Evolutionary conservation across 768 basidiomycete species (phyloP).

Genomic region (Phylloporus sp.): DNA sequence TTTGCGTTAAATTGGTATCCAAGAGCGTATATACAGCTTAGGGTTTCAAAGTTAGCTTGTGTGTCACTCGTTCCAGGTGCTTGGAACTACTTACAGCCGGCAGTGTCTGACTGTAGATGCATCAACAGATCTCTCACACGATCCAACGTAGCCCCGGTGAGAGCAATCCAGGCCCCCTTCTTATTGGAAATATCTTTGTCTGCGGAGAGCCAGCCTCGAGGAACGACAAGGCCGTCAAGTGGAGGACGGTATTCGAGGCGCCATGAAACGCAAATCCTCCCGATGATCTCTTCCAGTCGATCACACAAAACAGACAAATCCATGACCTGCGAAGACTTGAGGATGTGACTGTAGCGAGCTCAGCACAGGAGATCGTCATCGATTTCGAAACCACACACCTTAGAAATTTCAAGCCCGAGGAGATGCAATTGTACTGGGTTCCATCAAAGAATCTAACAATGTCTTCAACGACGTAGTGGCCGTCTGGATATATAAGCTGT

Average conservation of each 20-base stretch:
- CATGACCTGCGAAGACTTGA: conserved; percentile 36
- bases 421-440: conserved; percentile 22
- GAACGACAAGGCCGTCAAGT: conserved; percentile 49
- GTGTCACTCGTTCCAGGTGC: not conserved
- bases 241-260: conserved; percentile 14
- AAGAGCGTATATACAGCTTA: conserved; percentile 9
- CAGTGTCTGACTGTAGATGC: conserved; percentile 26
- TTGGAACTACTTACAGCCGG: conserved; percentile 21
- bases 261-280: conserved; percentile 36
- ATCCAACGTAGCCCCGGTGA: conserved; percentile 27
- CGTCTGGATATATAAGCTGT: conserved; percentile 13
- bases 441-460: conserved; percentile 29
- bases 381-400: conserved; percentile 28
- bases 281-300: conserved; percentile 46
- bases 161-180: conserved; percentile 35
- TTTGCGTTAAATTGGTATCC: conserved; percentile 11
- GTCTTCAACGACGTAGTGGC: conserved; percentile 31
- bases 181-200: conserved; percentile 11
- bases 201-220: conserved; percentile 47
- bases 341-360: conserved; percentile 38
- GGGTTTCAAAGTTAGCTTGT: not conserved
- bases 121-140: conserved; percentile 26
- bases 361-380: conserved; percentile 22
- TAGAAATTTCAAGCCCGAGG: conserved; percentile 38
- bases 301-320: conserved; percentile 50